These are phyloP conservation scores for Coix lacrymajobi DNA, from an alignment of 176 grass and related monocot species.

Conservation along the genomic window DNA sequence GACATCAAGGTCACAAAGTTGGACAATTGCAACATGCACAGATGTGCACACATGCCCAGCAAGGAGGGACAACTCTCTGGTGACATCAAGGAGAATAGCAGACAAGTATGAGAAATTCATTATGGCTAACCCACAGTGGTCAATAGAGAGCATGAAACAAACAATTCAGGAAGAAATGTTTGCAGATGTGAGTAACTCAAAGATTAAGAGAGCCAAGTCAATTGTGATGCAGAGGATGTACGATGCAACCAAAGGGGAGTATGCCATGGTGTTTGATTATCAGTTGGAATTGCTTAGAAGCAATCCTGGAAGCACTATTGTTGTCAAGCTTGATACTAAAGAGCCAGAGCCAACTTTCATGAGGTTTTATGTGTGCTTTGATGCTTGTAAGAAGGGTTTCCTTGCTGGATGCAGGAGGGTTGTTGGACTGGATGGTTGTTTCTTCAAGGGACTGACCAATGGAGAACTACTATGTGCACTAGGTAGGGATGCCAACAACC, in stretches of 20 bases:
- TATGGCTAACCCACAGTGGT: neutral
- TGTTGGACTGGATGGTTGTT: no score
- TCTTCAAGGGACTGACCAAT: no score
- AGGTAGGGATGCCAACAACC: no score
- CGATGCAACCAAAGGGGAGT: neutral
- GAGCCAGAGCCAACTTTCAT: no score
- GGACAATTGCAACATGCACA: neutral
- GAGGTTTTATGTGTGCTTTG: no score
- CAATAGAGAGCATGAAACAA: neutral
- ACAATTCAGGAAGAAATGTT: neutral
- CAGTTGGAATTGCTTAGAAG: neutral
- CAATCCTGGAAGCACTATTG: no score
- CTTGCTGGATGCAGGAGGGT: no score
- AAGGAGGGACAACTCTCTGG: neutral
- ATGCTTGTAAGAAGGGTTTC: no score
- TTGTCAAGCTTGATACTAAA: neutral
- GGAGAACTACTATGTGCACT: no score
- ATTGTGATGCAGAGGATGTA: neutral
- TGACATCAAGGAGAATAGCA: neutral
- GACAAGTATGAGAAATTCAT: neutral
- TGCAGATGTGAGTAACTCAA: neutral
- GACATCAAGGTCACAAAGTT: neutral
- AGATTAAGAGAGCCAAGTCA: no score
- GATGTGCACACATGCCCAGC: neutral
- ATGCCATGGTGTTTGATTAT: neutral